Evolutionary conservation across 1,284 basidiomycete genomes (phyloP).

Genomic region (Phellopilus nigrolimitatus): DNA sequence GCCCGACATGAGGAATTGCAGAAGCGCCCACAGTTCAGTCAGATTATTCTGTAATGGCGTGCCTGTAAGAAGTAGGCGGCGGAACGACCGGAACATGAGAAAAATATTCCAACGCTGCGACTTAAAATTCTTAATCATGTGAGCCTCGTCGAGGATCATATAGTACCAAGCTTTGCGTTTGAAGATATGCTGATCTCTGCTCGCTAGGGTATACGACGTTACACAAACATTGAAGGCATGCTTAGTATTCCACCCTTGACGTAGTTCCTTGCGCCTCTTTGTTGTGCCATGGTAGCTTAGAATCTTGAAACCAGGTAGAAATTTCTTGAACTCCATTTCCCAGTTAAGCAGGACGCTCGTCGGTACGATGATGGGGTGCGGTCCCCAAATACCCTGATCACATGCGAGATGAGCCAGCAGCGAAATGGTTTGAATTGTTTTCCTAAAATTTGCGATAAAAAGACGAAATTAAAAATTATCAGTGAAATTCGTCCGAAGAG

Average conservation of each 20-base stretch:
- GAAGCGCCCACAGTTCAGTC: constrained; percentile 91
- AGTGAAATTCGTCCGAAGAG: neutral
- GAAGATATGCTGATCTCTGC: constrained; percentile 91
- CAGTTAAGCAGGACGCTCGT: constrained; percentile 95
- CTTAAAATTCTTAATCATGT: constrained; percentile 99
- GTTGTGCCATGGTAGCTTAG: constrained; percentile 90
- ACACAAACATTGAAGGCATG: constrained; percentile 95
- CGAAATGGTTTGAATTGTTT: constrained; percentile 96
- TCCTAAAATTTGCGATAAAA: constrained; percentile 44
- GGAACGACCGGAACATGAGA: constrained; percentile 89
- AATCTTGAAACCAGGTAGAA: constrained; percentile 89
- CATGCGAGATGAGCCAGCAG: constrained; percentile 92
- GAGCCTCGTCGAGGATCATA: constrained; percentile 94
- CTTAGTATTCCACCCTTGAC: constrained; percentile 92
- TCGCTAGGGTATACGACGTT: constrained; percentile 91
- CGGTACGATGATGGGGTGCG: constrained; percentile 92
- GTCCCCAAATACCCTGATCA: constrained; percentile 94
- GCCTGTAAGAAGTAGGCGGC: constrained; percentile 85
- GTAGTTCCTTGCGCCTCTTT: constrained; percentile 89
- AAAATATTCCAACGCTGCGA: constrained; percentile 94
- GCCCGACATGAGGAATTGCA: constrained; percentile 96
- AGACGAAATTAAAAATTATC: neutral
- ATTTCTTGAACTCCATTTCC: constrained; percentile 99
- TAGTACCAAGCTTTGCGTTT: constrained; percentile 96
- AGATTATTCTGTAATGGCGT: constrained; percentile 96